These are phyloP conservation scores for Dactylellina haptotyla DNA, from an alignment of 2,329 filamentous ascomycete genomes.

Conservation along the genomic window DNA sequence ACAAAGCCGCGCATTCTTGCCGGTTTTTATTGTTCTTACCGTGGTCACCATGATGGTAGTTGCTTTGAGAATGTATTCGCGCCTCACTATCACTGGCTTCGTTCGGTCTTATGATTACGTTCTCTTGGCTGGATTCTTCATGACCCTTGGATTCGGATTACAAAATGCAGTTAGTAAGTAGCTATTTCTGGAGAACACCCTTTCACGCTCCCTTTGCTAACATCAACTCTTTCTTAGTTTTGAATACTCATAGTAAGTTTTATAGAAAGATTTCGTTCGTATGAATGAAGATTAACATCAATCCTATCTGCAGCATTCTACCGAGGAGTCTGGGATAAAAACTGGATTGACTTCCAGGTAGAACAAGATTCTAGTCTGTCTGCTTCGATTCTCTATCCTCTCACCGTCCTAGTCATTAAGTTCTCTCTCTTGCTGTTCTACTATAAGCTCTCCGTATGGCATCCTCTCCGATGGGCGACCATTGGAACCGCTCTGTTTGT, in stretches of 20 bases:
- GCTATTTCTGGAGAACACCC: background rate
- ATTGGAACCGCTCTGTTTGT: constrained; percentile 20
- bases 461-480: constrained; percentile 28
- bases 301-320: constrained; percentile 8
- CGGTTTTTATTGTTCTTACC: constrained; percentile 20
- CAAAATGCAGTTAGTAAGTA: constrained; percentile 38
- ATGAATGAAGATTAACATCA: background rate
- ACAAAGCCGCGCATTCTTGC: constrained; percentile 15
- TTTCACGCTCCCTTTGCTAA: background rate
- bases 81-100: constrained; percentile 20
- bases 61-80: constrained; percentile 23
- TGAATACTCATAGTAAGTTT: constrained; percentile 18
- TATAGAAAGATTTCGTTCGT: background rate
- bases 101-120: constrained; percentile 37
- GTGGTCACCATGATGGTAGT: constrained; percentile 16
- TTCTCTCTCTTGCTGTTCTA: constrained; percentile 29
- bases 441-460: constrained; percentile 29
- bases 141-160: constrained; percentile 31
- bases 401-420: constrained; percentile 32
- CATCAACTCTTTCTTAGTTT: constrained; percentile 11
- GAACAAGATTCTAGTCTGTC: constrained; percentile 33
- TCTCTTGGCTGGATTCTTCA: constrained; percentile 13
- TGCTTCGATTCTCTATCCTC: constrained; percentile 25
- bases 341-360: constrained; percentile 29
- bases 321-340: constrained; percentile 34